phyloP scores from a whole-genome alignment of 805 yeast genomes.

The Candida palmyrensis region DNA sequence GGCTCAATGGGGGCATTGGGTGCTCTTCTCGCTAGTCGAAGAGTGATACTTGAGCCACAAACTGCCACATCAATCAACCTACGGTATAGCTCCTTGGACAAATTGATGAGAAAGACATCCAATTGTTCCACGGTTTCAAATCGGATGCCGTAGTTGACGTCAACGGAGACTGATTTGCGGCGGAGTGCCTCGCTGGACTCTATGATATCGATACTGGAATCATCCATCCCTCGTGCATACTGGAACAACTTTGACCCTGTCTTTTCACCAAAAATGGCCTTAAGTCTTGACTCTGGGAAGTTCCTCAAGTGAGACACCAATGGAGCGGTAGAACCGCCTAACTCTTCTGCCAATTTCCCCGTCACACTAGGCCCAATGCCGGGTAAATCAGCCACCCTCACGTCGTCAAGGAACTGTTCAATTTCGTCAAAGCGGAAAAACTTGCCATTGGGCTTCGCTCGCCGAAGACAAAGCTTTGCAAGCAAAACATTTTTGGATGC shows the following conservation, averaged over 20 bases:
- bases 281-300: constrained; percentile 30
- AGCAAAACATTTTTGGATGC: constrained; percentile 66
- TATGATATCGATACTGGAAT: constrained; percentile 51
- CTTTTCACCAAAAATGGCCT: constrained; percentile 58
- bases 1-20: constrained; percentile 69
- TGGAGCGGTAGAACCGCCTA: constrained; percentile 11
- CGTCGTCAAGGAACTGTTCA: constrained; percentile 27
- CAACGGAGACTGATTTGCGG: constrained; percentile 79
- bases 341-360: constrained; percentile 31
- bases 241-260: constrained; percentile 61
- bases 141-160: constrained; percentile 87
- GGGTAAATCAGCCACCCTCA: constrained; percentile 44
- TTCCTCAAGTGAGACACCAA: constrained; percentile 35
- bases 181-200: constrained; percentile 42
- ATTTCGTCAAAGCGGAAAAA: constrained; percentile 29
- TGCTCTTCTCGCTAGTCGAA: constrained; percentile 63
- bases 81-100: constrained; percentile 54
- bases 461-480: constrained; percentile 68
- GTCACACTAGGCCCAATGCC: constrained; percentile 57
- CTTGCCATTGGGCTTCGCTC: constrained; percentile 79
- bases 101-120: constrained; percentile 53
- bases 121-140: constrained; percentile 58
- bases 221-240: constrained; percentile 65
- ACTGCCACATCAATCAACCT: constrained; percentile 46
- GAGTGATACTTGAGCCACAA: constrained; percentile 52